Evolutionary conservation across 768 basidiomycete genomes (phyloP).

Genomic region (Panellus pusillus): DNA sequence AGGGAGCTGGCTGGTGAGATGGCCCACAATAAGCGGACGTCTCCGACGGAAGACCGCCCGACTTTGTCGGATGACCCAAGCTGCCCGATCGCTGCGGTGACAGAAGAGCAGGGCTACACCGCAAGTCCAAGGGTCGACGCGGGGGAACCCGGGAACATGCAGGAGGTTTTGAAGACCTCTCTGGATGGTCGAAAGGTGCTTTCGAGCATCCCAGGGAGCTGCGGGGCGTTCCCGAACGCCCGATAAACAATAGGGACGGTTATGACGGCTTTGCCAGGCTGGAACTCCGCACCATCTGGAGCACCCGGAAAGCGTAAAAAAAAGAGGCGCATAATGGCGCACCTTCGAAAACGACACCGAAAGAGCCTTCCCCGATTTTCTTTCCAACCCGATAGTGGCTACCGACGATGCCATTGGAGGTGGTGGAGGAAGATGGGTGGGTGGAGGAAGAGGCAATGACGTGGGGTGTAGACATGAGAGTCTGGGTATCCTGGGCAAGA

Average conservation of each 20-base stretch:
- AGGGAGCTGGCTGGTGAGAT: too few relatives aligned
- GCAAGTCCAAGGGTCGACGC: neutral
- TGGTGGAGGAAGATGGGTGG: slow-evolving; percentile 63
- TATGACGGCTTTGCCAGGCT: neutral
- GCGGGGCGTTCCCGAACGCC: slow-evolving; percentile 4
- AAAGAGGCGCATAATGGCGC: slow-evolving; percentile 23
- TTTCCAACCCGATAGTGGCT: slow-evolving; percentile 88
- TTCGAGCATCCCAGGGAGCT: neutral
- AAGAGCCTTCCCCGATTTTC: slow-evolving; percentile 99
- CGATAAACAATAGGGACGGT: neutral
- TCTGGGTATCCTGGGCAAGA: slow-evolving; percentile 4
- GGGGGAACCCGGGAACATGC: neutral
- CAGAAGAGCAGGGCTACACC: neutral
- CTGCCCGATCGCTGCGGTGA: neutral
- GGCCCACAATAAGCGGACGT: too few relatives aligned
- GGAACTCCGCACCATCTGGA: neutral
- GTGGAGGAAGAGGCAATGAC: slow-evolving; percentile 78
- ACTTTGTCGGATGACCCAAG: neutral
- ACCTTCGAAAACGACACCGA: slow-evolving; percentile 98
- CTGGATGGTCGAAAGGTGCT: neutral
- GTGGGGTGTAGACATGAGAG: slow-evolving; percentile 75
- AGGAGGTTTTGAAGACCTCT: neutral
- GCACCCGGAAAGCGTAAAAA: neutral
- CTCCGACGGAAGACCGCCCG: too few relatives aligned
- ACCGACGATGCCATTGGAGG: slow-evolving; percentile 71